These are phyloP conservation scores for Saturnispora hagleri DNA, from an alignment of 805 yeast species.

Conservation along the genomic window DNA sequence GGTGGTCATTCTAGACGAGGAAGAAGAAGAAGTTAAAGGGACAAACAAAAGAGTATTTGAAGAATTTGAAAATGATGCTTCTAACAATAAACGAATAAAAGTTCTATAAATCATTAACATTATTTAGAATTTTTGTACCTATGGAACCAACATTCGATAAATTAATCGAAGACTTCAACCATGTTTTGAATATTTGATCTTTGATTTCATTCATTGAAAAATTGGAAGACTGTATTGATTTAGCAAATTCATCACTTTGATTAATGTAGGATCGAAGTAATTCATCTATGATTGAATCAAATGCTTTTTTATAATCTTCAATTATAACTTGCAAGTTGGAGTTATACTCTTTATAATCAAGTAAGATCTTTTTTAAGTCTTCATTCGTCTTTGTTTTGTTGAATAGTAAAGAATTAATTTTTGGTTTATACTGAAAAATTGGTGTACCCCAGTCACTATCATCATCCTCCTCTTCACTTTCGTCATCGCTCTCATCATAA, in stretches of 20 bases:
- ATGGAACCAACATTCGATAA: background rate
- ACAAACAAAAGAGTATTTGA: background rate
- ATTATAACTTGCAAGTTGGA: background rate
- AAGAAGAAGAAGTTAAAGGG: constrained; percentile 2
- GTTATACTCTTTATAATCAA: constrained; percentile 1
- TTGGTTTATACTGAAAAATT: background rate
- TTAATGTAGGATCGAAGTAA: background rate
- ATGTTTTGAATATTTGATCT: background rate
- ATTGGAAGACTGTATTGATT: background rate
- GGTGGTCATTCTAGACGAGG: background rate
- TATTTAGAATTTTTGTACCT: background rate
- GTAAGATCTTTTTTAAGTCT: background rate
- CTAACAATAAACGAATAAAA: background rate
- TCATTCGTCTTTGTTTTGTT: background rate
- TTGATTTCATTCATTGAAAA: background rate
- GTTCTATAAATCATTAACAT: constrained; percentile 1
- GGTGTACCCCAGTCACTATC: background rate
- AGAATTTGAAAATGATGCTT: background rate
- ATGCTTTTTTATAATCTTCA: background rate
- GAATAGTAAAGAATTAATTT: constrained; percentile 1
- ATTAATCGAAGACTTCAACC: background rate
- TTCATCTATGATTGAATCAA: constrained; percentile 1
- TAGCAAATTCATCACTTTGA: background rate
- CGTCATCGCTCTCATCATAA: constrained; percentile 1
- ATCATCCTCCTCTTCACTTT: background rate